Conservation (phyloP, 352 stramenopile genomes). For the Phytophthora melonis region DNA sequence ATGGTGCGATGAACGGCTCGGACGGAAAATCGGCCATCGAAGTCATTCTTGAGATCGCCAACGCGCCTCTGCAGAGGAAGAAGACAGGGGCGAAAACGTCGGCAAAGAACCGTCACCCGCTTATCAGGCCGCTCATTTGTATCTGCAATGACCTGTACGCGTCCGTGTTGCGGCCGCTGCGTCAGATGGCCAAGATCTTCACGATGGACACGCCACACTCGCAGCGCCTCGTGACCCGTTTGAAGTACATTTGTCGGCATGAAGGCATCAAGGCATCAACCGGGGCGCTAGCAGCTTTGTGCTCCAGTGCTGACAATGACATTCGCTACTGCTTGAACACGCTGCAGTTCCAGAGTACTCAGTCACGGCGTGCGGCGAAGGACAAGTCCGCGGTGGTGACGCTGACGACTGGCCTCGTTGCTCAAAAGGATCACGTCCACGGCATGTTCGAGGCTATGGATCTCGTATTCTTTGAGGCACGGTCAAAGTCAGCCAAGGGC, state of each 20-base stretch:
- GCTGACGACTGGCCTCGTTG: constrained; percentile 50
- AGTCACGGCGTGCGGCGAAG: constrained; percentile 33
- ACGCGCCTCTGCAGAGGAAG: constrained; percentile 76
- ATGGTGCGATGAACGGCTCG: constrained; percentile 94
- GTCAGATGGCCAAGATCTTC: constrained; percentile 95
- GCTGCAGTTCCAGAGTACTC: constrained; percentile 94
- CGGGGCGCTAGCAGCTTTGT: constrained; percentile 70
- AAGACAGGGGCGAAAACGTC: constrained; percentile 46
- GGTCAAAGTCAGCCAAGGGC: constrained; percentile 58
- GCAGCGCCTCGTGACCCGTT: constrained; percentile 89
- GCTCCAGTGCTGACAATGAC: constrained; percentile 84
- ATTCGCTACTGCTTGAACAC: constrained; percentile 97
- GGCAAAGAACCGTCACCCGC: constrained; percentile 65
- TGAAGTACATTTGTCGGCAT: constrained; percentile 93
- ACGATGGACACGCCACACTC: constrained; percentile 89
- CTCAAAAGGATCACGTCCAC: constrained; percentile 68
- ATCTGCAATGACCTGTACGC: constrained; percentile 99
- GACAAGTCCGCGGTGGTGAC: constrained; percentile 24
- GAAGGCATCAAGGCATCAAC: constrained; percentile 89
- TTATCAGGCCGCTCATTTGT: constrained; percentile 96
- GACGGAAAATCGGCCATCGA: constrained; percentile 89
- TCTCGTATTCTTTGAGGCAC: constrained; percentile 77
- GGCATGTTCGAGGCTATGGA: constrained; percentile 76
- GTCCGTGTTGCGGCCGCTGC: constrained; percentile 94
- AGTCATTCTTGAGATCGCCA: constrained; percentile 94